Percentiles rank a stretch among this genome's conserved stretches.
These are phyloP conservation scores for Ascosphaera aggregata DNA, from an alignment of 2,329 filamentous ascomycete genomes.

Conservation along the genomic window DNA sequence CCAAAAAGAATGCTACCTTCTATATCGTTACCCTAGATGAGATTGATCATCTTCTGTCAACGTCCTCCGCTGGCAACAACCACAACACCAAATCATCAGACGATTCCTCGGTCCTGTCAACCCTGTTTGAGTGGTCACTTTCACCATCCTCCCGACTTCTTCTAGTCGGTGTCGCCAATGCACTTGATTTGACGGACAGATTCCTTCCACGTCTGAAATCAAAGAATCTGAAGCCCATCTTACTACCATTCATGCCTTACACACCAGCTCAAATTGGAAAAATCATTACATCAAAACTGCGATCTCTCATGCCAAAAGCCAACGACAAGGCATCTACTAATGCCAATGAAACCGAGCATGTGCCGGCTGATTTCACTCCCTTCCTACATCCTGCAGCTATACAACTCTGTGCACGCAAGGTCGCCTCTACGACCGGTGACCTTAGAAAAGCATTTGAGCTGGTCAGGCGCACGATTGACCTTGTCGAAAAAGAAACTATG, in stretches of 20 bases:
- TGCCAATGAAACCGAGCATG: conserved; percentile 9
- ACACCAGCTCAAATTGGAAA: conserved; percentile 65
- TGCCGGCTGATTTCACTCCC: conserved; percentile 40
- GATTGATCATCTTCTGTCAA: conserved; percentile 75
- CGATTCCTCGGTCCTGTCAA: conserved; percentile 73
- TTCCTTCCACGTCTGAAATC: conserved; percentile 85
- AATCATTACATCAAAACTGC: conserved; percentile 67
- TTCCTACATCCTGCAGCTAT: conserved; percentile 90
- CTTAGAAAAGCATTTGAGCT: conserved; percentile 90
- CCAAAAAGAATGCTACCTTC: conserved; percentile 27
- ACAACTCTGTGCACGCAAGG: conserved; percentile 82
- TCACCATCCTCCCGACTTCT: conserved; percentile 56
- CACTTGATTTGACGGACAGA: conserved; percentile 81
- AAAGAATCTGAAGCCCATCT: conserved; percentile 68
- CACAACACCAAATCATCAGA: too few species aligned
- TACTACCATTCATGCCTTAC: conserved; percentile 86
- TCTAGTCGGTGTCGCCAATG: conserved; percentile 85
- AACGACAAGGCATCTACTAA: conserved; percentile 16
- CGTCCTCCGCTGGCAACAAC: conserved; percentile 14
- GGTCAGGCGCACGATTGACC: conserved; percentile 66
- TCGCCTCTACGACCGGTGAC: conserved; percentile 83
- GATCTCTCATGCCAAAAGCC: conserved; percentile 32
- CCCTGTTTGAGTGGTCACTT: conserved; percentile 91
- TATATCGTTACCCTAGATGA: conserved; percentile 85
- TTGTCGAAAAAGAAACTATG: conserved; percentile 67